phyloP scores from a whole-genome alignment of 1,139 yeast species.

The Lodderomyces margitis region DNA sequence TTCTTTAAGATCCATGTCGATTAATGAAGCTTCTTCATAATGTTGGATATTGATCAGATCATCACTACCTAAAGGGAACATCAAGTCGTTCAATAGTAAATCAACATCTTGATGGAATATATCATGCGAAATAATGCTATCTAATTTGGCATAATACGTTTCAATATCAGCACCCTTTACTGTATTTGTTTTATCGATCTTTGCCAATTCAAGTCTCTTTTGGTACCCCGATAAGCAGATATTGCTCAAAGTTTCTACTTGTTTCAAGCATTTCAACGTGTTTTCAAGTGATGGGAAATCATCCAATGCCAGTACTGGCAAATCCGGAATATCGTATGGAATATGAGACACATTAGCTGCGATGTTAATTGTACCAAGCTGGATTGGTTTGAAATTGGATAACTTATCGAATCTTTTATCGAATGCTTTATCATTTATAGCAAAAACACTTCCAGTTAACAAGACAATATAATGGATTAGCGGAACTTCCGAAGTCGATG shows the following conservation, averaged over 20 bases:
- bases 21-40: constrained; percentile 32
- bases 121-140: constrained; percentile 6
- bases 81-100: constrained; percentile 17
- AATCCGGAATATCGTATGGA: constrained; percentile 41
- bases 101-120: constrained; percentile 15
- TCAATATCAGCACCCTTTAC: constrained; percentile 6
- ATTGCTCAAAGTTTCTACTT: constrained; percentile 33
- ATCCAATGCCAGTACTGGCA: constrained; percentile 26
- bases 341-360: constrained; percentile 39
- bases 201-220: constrained; percentile 43
- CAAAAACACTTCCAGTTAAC: constrained; percentile 44
- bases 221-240: constrained; percentile 50
- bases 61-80: constrained; percentile 17
- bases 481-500: constrained; percentile 17
- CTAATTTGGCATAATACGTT: constrained; percentile 11
- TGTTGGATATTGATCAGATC: constrained; percentile 17
- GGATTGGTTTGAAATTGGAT: constrained; percentile 40
- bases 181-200: constrained; percentile 26
- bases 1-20: constrained; percentile 44
- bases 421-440: constrained; percentile 49
- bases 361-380: constrained; percentile 27
- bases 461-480: constrained; percentile 39
- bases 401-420: constrained; percentile 42
- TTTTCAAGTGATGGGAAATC: constrained; percentile 30
- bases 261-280: constrained; percentile 34